Evolutionary conservation across 108 stramenopile species (phyloP).

Genomic region (Cyclostephanos tholiformis): DNA sequence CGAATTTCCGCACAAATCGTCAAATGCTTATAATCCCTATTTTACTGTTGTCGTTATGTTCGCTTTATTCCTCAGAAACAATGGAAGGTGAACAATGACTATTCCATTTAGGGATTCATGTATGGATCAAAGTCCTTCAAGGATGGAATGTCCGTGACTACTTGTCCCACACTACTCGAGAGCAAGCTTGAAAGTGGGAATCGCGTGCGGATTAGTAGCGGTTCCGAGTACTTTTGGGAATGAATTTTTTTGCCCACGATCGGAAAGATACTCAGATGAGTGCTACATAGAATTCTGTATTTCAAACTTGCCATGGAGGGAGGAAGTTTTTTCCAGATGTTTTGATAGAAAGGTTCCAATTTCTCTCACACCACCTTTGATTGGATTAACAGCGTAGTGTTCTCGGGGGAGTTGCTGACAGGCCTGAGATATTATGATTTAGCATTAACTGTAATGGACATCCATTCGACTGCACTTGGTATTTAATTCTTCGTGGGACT

Average conservation of each 20-base stretch:
- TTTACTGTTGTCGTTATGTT: background rate
- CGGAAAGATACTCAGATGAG: background rate
- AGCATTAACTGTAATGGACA: too few species aligned
- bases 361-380: too few species aligned
- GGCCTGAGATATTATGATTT: too few species aligned
- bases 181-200: constrained; percentile 16
- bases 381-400: too few species aligned
- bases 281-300: too few species aligned
- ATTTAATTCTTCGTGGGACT: too few species aligned
- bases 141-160: constrained; percentile 30
- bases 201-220: constrained; percentile 24
- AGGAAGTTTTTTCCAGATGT: too few species aligned
- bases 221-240: constrained; percentile 29
- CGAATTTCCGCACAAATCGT: too few species aligned
- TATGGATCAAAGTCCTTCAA: constrained; percentile 28
- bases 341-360: too few species aligned
- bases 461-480: too few species aligned
- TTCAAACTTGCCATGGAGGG: too few species aligned
- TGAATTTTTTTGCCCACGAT: background rate
- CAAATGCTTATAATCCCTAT: background rate
- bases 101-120: constrained; percentile 21
- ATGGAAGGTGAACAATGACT: constrained; percentile 29
- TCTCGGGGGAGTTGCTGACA: too few species aligned
- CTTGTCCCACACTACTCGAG: constrained; percentile 21
- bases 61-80: constrained; percentile 3